phyloP scores from a whole-genome alignment of 169 alveolate genomes.

The Plasmodium billcollinsi region DNA sequence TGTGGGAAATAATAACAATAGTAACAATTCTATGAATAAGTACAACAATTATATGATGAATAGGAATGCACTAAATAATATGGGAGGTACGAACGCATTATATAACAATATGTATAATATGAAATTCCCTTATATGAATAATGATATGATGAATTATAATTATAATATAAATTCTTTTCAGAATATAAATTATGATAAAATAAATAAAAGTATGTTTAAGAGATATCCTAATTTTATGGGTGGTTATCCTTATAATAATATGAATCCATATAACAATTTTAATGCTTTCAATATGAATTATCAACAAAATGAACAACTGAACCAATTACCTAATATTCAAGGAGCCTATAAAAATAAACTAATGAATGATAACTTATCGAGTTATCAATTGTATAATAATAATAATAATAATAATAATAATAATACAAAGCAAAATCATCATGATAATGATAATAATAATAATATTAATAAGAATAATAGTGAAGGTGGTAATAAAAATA shows the following conservation, averaged over 20 bases:
- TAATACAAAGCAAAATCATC: neutral
- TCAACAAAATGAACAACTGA: slow-evolving; percentile 7
- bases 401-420: neutral
- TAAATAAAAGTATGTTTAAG: slow-evolving; percentile 21
- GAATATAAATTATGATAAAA: slow-evolving; percentile 26
- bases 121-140: slow-evolving; percentile 53
- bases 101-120: slow-evolving; percentile 36
- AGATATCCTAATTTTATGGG: slow-evolving; percentile 43
- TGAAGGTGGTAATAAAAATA: neutral
- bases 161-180: slow-evolving; percentile 43
- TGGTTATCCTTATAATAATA: slow-evolving; percentile 32
- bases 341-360: neutral
- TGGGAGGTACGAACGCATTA: slow-evolving; percentile 4
- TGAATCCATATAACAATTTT: slow-evolving; percentile 29
- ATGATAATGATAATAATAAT: neutral
- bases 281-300: slow-evolving; percentile 39
- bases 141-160: slow-evolving; percentile 65
- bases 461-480: neutral
- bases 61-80: neutral
- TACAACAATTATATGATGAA: slow-evolving; percentile 18
- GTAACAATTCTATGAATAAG: slow-evolving; percentile 17
- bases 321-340: neutral
- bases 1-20: neutral
- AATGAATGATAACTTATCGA: neutral
- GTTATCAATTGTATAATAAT: neutral